Evolutionary conservation across 2,329 filamentous ascomycete species (phyloP).

Genomic region (Cercospora sp.): DNA sequence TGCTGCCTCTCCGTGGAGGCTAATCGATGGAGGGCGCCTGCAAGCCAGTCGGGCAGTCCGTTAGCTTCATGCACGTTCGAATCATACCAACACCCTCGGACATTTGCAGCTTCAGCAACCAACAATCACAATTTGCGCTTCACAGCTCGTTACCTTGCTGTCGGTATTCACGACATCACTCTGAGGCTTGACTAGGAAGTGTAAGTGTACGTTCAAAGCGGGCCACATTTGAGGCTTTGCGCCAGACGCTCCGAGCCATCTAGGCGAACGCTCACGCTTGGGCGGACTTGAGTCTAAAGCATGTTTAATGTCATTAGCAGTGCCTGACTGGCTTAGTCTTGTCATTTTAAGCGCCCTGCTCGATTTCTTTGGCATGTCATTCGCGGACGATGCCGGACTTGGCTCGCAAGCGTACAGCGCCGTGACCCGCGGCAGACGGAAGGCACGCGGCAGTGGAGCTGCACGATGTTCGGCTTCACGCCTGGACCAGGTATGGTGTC

Average conservation of each 20-base stretch:
- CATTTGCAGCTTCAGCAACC: constrained; percentile 13
- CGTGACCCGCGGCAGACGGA: not conserved
- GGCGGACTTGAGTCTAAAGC: constrained; percentile 5
- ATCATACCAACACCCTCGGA: constrained; percentile 5
- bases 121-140: constrained; percentile 21
- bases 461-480: constrained; percentile 2
- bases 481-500: constrained; percentile 1
- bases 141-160: constrained; percentile 22
- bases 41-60: constrained; percentile 13
- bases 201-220: constrained; percentile 9
- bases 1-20: not conserved
- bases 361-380: constrained; percentile 3
- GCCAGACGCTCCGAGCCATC: constrained; percentile 10
- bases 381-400: not conserved
- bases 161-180: constrained; percentile 19
- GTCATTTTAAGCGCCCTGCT: constrained; percentile 10
- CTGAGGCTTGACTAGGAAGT: not conserved
- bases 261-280: constrained; percentile 2
- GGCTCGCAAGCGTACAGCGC: constrained; percentile 2
- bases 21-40: not conserved
- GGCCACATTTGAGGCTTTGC: constrained; percentile 9
- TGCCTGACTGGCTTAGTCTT: constrained; percentile 4
- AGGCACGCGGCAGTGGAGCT: constrained; percentile 16
- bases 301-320: constrained; percentile 1
- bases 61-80: constrained; percentile 14